Evolutionary conservation across 306 rosid species (phyloP).

Genomic region (Arachis stenosperma): DNA sequence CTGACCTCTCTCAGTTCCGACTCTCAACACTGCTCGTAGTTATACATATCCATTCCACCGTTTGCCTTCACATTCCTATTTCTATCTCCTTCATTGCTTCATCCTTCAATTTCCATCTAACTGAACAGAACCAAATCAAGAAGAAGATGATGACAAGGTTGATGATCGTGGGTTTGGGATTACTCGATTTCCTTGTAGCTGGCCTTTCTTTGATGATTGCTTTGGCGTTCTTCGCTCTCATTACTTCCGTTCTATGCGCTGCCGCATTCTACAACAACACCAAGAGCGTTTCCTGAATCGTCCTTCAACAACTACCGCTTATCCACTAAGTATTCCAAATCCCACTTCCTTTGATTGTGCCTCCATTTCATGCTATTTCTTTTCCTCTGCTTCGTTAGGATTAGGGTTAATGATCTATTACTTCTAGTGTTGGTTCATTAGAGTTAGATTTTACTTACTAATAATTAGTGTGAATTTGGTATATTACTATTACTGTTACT

Average conservation of each 20-base stretch:
- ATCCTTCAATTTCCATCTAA: background rate
- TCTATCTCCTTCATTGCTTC: background rate
- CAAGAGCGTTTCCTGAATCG: constrained; percentile 50
- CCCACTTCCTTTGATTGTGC: background rate
- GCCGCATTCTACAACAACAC: constrained; percentile 69
- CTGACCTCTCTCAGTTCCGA: background rate
- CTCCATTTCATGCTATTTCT: background rate
- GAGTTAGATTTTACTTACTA: background rate
- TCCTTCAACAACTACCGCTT: background rate
- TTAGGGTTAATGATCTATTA: background rate
- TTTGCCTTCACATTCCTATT: background rate
- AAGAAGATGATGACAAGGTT: constrained; percentile 5
- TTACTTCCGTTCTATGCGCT: constrained; percentile 69
- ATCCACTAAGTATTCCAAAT: background rate
- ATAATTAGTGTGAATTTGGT: background rate
- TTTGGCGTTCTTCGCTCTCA: constrained; percentile 58
- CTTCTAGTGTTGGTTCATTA: background rate
- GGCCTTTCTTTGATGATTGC: constrained; percentile 68
- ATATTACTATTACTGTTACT: background rate
- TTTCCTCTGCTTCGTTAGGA: background rate
- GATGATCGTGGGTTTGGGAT: constrained; percentile 47
- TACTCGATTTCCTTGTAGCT: constrained; percentile 75
- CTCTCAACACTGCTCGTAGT: background rate
- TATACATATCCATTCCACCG: background rate
- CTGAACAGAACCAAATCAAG: background rate